Evolutionary conservation across 495 filamentous ascomycete genomes (phyloP), one percentile per base, ranked within the genome.

Genomic region (Penicillium soppii): DNA sequence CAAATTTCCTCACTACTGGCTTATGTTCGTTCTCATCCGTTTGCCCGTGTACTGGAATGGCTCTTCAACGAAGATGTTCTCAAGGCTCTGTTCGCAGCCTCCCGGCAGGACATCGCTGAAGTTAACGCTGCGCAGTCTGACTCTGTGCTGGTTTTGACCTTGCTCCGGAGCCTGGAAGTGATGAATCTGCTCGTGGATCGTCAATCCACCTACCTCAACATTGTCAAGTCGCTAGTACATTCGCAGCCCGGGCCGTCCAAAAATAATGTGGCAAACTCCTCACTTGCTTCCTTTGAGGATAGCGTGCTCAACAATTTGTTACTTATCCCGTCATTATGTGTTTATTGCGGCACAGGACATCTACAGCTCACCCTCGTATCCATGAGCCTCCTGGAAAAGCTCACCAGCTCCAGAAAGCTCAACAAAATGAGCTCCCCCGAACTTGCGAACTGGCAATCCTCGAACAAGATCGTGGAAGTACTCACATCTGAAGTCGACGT

Each of bases 11-110:
- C 84, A 16, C 69, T 97, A 21, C 76, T 82, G 39, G 76, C 76
- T 13, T 99, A 99, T 58, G 80, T 90, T 47, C 81, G 84, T 5
- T 77, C 96, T 20, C 94, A 99, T 70, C 91, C 94, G 7, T 97
- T 96, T 58, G 83, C 88, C 16, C 82, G 94, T 30, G 88, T 91
- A 19, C 94, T 96, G 83, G 95, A 97, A 65, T 97, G 95, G 89
- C 78, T 97, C 66, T 96, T 95, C 63, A 96, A 95, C 58, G 89
- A 94, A 56, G 90, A 89, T 54, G 90, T 96, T 20, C 79, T 96
- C 47, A 78, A 78, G 53, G 82, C 84, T 17, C 67, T 99, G 12
- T 91, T 96, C 62, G 76, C 82, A 43, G 82, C 84, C 10, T 82
- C 91, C 30, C 83, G 89, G 46, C 83, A 92, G 61, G 80, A 94